Evolutionary conservation across 2,329 filamentous ascomycete genomes (phyloP).

Genomic region (Malbranchea zuffiana): DNA sequence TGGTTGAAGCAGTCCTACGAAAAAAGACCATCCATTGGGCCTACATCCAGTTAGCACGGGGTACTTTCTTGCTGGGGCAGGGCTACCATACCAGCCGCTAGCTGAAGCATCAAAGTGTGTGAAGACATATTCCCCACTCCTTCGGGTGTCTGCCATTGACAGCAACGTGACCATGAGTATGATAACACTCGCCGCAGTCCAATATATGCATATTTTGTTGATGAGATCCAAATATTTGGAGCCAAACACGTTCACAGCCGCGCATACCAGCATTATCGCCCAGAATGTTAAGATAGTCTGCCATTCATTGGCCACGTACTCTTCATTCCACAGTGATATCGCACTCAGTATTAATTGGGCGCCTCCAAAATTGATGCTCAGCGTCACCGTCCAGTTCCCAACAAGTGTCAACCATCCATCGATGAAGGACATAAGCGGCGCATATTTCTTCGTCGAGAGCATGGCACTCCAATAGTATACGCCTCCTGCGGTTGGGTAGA

Average conservation of each 20-base stretch:
- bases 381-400: conserved; percentile 60
- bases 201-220: conserved; percentile 63
- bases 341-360: conserved; percentile 58
- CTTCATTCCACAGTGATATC: conserved; percentile 58
- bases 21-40: conserved; percentile 61
- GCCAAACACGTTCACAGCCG: conserved; percentile 54
- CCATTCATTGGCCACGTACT: conserved; percentile 56
- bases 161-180: conserved; percentile 57
- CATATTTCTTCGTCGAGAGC: conserved; percentile 54
- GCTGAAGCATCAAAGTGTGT: conserved; percentile 54
- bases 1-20: conserved; percentile 58
- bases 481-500: conserved; percentile 57
- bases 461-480: conserved; percentile 64
- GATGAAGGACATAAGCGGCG: conserved; percentile 57
- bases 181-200: conserved; percentile 55
- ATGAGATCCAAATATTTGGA: conserved; percentile 54
- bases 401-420: conserved; percentile 63
- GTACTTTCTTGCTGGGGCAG: not conserved
- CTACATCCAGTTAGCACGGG: conserved; percentile 21
- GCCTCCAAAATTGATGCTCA: conserved; percentile 61
- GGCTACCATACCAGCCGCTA: conserved; percentile 47
- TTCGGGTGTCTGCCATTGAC: conserved; percentile 46
- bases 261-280: conserved; percentile 57
- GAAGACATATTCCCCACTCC: conserved; percentile 56
- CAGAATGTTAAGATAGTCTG: conserved; percentile 63